Conservation (phyloP, 2,329 filamentous ascomycete genomes). For the Phaeosphaeriaceae sp. region DNA sequence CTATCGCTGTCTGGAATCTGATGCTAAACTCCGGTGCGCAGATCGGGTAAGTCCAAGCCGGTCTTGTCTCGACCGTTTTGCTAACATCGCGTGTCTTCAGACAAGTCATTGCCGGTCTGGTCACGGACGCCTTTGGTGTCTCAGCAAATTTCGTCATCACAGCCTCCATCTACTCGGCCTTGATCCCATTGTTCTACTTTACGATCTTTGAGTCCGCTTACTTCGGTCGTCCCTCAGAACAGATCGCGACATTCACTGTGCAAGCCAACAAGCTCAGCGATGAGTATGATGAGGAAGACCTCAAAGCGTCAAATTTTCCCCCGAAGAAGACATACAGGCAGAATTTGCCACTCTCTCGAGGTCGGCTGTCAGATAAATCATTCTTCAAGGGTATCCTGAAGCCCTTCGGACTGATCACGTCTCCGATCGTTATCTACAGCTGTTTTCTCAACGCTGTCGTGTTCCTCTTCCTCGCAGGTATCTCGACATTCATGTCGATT, state of each 20-base stretch:
- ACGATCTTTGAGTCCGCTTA: slow-evolving; percentile 20
- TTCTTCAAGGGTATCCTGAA: slow-evolving; percentile 21
- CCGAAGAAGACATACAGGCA: slow-evolving; percentile 9
- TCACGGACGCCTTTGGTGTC: slow-evolving; percentile 18
- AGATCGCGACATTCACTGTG: slow-evolving; percentile 6
- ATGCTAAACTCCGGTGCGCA: slow-evolving; percentile 19
- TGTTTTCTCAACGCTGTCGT: slow-evolving; percentile 18
- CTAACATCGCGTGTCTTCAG: slow-evolving; percentile 1
- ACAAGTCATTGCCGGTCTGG: slow-evolving; percentile 13
- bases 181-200: slow-evolving; percentile 17
- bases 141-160: slow-evolving; percentile 17
- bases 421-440: slow-evolving; percentile 19
- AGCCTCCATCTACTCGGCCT: slow-evolving; percentile 10
- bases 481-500: slow-evolving; percentile 18
- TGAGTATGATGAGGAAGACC: slow-evolving; percentile 14
- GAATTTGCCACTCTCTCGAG: slow-evolving; percentile 12
- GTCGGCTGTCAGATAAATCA: slow-evolving; percentile 13
- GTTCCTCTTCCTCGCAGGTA: slow-evolving; percentile 16
- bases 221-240: slow-evolving; percentile 11
- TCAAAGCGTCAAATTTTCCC: slow-evolving; percentile 8
- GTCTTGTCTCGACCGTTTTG: neutral
- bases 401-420: slow-evolving; percentile 15
- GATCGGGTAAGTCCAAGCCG: slow-evolving; percentile 11
- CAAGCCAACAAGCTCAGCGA: slow-evolving; percentile 9
- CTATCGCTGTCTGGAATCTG: slow-evolving; percentile 21